phyloP scores from a whole-genome alignment of 805 yeast species.

The Kuraishia piskuri region DNA sequence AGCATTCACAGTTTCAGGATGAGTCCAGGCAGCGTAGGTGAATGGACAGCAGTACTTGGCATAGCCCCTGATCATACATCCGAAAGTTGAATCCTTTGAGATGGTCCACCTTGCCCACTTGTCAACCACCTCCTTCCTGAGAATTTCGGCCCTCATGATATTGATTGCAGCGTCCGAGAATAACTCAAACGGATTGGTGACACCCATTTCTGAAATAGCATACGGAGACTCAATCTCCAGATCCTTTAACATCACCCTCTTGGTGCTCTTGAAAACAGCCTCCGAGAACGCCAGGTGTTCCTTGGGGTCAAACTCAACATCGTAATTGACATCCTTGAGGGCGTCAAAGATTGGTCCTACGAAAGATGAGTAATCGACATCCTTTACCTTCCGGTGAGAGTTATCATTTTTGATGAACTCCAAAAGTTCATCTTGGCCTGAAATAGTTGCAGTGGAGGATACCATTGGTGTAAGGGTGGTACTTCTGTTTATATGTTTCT shows the following conservation, averaged over 20 bases:
- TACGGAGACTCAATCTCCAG: constrained; percentile 34
- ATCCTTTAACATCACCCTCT: constrained; percentile 38
- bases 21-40: constrained; percentile 48
- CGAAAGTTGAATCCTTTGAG: constrained; percentile 38
- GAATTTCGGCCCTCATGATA: constrained; percentile 48
- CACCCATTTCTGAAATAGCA: constrained; percentile 49
- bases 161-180: constrained; percentile 53
- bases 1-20: constrained; percentile 46
- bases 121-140: constrained; percentile 35
- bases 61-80: constrained; percentile 42
- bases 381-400: constrained; percentile 25
- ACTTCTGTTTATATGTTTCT: neutral
- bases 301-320: constrained; percentile 27
- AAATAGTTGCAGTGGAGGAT: neutral
- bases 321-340: constrained; percentile 15
- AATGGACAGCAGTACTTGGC: constrained; percentile 40
- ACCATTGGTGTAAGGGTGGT: neutral
- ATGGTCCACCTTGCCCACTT: constrained; percentile 33
- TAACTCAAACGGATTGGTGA: constrained; percentile 50
- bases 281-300: constrained; percentile 28
- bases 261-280: constrained; percentile 24
- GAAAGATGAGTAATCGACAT: constrained; percentile 21
- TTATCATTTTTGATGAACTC: constrained; percentile 24
- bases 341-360: constrained; percentile 22
- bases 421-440: neutral